Percentiles rank a stretch among this genome's conserved stretches.
phyloP scores from a whole-genome alignment of 176 grass and related monocot genomes.

The Ensete ventricosum region DNA sequence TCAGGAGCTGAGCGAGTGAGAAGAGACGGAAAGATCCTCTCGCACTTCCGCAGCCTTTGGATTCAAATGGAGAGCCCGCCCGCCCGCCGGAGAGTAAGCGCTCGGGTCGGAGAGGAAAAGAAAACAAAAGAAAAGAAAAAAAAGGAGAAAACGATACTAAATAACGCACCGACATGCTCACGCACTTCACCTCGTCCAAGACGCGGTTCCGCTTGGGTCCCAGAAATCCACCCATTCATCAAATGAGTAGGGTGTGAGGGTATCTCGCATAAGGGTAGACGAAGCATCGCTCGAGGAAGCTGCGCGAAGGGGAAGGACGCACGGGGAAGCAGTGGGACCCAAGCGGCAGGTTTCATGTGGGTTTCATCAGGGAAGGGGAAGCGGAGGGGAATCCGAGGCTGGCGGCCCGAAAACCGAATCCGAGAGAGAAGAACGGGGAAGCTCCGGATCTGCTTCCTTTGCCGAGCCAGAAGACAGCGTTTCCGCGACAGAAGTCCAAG shows the following conservation, averaged over 20 bases:
- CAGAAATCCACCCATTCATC: neutral
- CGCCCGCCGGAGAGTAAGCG: neutral
- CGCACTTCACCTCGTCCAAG: neutral
- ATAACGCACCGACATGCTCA: neutral
- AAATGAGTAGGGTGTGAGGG: neutral
- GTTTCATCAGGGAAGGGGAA: neutral
- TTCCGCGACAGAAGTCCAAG: too few species aligned
- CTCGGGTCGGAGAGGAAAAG: neutral
- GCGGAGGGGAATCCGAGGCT: slow-evolving; percentile 3
- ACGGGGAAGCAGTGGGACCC: neutral
- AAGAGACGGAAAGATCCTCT: neutral
- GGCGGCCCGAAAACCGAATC: too few species aligned
- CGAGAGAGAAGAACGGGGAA: too few species aligned
- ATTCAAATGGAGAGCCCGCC: slow-evolving; percentile 9
- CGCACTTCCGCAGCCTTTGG: neutral
- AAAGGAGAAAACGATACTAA: too few species aligned
- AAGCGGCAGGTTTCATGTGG: neutral
- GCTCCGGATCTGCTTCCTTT: too few species aligned
- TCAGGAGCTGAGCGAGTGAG: neutral
- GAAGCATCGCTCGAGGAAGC: neutral
- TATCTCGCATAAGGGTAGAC: fast-evolving
- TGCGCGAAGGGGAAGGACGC: neutral
- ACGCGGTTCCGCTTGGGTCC: neutral
- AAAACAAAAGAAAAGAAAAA: neutral
- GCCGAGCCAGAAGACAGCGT: too few species aligned